Percentiles rank a stretch among this genome's conserved stretches.
Conservation (phyloP, 441 rosid species). For the Erodium texanum region DNA sequence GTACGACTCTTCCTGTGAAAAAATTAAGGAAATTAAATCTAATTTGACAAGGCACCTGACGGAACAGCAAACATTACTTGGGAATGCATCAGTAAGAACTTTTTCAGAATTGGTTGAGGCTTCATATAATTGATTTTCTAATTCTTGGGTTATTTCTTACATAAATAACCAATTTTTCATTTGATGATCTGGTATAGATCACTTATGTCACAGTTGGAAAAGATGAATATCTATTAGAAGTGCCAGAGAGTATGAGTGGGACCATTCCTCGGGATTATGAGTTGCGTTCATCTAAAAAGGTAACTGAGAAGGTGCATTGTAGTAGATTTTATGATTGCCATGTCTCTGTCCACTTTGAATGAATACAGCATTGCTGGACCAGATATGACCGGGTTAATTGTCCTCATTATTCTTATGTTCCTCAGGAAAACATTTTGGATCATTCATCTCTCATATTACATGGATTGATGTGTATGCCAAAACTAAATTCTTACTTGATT, state of each 20-base stretch:
- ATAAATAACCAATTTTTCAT: constrained; percentile 22
- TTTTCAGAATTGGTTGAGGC: constrained; percentile 16
- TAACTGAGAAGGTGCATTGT: constrained; percentile 15
- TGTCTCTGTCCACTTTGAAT: neutral
- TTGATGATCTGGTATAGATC: constrained; percentile 42
- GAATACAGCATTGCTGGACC: neutral
- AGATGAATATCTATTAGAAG: constrained; percentile 77
- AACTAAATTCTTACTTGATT: neutral
- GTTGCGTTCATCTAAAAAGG: constrained; percentile 93
- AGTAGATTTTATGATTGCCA: constrained; percentile 7
- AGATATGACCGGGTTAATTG: neutral
- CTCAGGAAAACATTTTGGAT: constrained; percentile 1
- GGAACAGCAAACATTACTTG: constrained; percentile 78
- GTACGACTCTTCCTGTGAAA: constrained; percentile 66
- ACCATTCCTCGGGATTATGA: constrained; percentile 81
- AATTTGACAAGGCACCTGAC: constrained; percentile 62
- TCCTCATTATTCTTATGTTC: neutral
- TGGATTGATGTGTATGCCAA: neutral
- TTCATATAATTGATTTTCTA: constrained; percentile 11
- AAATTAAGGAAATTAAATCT: constrained; percentile 47
- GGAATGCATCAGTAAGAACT: constrained; percentile 65
- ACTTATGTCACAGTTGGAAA: constrained; percentile 84
- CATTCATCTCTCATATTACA: neutral
- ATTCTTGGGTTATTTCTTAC: constrained; percentile 16
- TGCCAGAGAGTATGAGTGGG: constrained; percentile 67